Percentiles rank a stretch among this genome's conserved stretches.
Evolutionary conservation across 345 rosid genomes (phyloP).

Genomic region (Noccaea caerulescens): DNA sequence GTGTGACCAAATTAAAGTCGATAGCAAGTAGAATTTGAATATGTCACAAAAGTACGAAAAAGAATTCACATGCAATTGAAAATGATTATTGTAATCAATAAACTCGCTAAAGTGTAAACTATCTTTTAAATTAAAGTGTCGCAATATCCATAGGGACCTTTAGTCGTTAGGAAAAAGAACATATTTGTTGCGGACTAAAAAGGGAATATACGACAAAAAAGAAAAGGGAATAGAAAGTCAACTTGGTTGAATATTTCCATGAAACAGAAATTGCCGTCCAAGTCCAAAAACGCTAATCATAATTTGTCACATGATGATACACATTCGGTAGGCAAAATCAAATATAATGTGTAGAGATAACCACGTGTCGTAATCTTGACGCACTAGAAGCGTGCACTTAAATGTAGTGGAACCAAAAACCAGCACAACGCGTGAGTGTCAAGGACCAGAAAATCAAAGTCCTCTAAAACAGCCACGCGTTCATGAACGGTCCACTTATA

Average conservation of each 20-base stretch:
- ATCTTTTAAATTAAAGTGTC: not conserved
- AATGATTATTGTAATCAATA: not conserved
- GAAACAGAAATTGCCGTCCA: constrained; percentile 35
- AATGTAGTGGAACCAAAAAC: constrained; percentile 28
- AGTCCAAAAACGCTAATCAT: constrained; percentile 7
- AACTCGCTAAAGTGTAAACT: constrained; percentile 10
- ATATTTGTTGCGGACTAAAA: not conserved
- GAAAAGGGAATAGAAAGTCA: constrained; percentile 21
- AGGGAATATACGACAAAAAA: constrained; percentile 10
- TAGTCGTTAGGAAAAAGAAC: constrained; percentile 21
- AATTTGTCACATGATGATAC: not conserved
- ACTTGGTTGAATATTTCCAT: constrained; percentile 35
- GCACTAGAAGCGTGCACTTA: constrained; percentile 26
- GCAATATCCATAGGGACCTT: constrained; percentile 25
- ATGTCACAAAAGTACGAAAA: not conserved
- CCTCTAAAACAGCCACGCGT: constrained; percentile 37
- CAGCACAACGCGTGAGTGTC: constrained; percentile 17
- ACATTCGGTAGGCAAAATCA: not conserved
- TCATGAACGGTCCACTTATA: not conserved
- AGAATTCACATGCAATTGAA: constrained; percentile 16
- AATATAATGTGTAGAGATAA: not conserved
- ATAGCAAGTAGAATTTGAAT: constrained; percentile 20
- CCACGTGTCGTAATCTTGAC: constrained; percentile 27
- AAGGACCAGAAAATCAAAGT: constrained; percentile 27
- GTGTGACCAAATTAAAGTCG: constrained; percentile 9